Evolutionary conservation across 2,329 filamentous ascomycete species (phyloP), one percentile per base, ranked within the genome.

Genomic region (Trichophyton rubrum): DNA sequence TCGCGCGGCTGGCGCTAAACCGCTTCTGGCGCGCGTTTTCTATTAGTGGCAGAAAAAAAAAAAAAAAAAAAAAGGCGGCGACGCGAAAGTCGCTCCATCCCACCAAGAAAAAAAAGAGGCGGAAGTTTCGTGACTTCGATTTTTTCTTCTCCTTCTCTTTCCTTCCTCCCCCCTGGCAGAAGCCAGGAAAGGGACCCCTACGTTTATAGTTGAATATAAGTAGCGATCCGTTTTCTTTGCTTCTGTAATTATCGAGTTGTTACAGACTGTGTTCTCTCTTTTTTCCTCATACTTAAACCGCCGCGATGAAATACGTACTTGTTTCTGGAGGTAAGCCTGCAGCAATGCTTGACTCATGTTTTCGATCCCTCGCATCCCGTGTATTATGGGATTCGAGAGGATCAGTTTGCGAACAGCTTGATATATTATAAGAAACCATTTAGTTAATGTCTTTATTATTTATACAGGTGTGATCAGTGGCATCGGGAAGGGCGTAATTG

Each of bases 261-360:
- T n/a, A 41, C 35, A 20, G 17, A 33, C 45, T 47, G 38, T 24
- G 56, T 59, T 30, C 43, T 59, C n/a, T 27, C 27, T 17, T 27
- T 35, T 9, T 3, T 20, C n/a, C 40, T 43, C 40, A 43, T 43
- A 58, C 38, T 38, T 20, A 40, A 38, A 49, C 55, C 27, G 60
- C 17, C 68, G 84, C 77, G 70, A 90, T 90, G 87, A 89, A 89
- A 78, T 89, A 89, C 80, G 85, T 90, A 74, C 79, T 90, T 66
- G 86, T 90, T 67, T 88, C 86, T 67, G 87, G 87, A 80, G 87
- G 86, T 87, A 74, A 77, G 78, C 51, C 3, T 38, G 33, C 33
- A 35, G 51, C 27, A 73, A 55, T 43, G 40, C n/a, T 38, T 51
- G 38, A 49, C 22, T 51, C 17, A 9, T n/a, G 17, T 11, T 51